Evolutionary conservation across 306 rosid genomes (phyloP), one percentile per base, ranked within the genome.

Genomic region (Benincasa hispida): DNA sequence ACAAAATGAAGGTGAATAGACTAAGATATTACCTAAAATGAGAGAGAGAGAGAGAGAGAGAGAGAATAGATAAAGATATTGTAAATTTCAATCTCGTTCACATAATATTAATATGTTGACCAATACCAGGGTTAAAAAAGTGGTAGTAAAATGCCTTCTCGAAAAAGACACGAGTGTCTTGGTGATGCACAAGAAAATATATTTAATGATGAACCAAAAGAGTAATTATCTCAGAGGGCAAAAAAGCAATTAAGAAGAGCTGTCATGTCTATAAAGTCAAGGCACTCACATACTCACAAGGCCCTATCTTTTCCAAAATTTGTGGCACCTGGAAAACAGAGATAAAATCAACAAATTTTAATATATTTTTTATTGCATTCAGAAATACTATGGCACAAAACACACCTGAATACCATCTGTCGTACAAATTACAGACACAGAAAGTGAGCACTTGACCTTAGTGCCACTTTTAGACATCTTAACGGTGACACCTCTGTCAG

Each of bases 381-480:
- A 68, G 47, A 80, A 59, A 55, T 32, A 25, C 42, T 60, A 68
- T 14, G 6, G 10, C 14, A 60, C 25, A 75, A 80, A 61, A n/a
- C 54, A 81, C 86, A 87, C 98, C 87, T 94, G 87, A 82, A 87
- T 60, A 60, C 89, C 92, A 65, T 84, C 81, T 75, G 74, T 79
- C 84, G 88, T 70, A 81, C 98, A 94, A 61, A 89, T 82, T 65
- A 94, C 88, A 60, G 96, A 90, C 60, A 94, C 98, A 8, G 96
- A 87, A 54, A 94, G 89, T 0, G 98, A 94, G 85, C 98, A 94
- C 62, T 87, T 90, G 87, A 53, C 50, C 84, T 88, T 80, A 19
- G 74, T 78, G 77, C 82, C 81, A 55, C 22, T 78, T 75, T 77
- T 87, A 63, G 93, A 91, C 97, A 90, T 91, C 82, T 87, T 94